phyloP scores from a whole-genome alignment of 1,284 basidiomycete genomes.

The Ceratobasidium papillatum region DNA sequence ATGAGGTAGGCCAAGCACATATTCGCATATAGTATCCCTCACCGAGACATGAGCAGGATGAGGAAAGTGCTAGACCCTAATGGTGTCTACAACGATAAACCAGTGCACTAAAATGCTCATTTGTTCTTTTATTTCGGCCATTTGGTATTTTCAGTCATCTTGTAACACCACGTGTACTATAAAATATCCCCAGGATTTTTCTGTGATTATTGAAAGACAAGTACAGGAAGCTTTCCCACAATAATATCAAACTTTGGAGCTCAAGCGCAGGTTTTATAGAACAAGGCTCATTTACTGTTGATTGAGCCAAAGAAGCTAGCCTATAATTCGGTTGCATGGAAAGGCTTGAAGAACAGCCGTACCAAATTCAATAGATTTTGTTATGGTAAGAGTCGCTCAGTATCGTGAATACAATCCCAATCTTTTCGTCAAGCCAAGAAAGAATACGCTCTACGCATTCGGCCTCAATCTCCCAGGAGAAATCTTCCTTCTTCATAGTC shows the following conservation, averaged over 20 bases:
- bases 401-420: background rate
- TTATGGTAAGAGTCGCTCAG: background rate
- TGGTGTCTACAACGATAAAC: conserved; percentile 10
- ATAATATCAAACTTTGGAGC: no score
- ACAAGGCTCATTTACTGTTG: no score
- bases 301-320: no score
- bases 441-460: background rate
- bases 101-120: background rate
- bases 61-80: conserved; percentile 23
- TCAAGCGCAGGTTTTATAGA: no score
- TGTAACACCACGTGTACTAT: background rate
- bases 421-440: background rate
- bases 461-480: background rate
- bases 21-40: background rate
- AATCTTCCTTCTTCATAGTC: background rate
- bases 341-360: no score
- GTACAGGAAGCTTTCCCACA: no score
- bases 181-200: no score
- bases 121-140: background rate
- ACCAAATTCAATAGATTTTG: background rate
- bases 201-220: no score
- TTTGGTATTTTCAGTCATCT: background rate
- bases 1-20: conserved; percentile 5
- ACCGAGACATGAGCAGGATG: background rate
- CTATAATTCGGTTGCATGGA: no score